Evolutionary conservation across 139 green algal species (phyloP).

Genomic region (Haematococcus lacustris): DNA sequence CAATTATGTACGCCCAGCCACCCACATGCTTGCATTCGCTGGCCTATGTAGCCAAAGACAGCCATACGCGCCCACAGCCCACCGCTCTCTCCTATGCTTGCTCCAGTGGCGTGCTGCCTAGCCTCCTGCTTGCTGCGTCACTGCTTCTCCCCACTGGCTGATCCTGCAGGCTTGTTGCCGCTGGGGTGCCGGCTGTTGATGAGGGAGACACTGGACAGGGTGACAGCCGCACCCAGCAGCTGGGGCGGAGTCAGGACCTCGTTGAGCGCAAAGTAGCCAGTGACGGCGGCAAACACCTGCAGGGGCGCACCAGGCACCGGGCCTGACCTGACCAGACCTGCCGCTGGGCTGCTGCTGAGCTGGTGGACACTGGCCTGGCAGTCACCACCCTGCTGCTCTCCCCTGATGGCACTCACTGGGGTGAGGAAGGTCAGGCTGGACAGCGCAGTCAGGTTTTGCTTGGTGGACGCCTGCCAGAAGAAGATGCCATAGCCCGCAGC

Average conservation of each 20-base stretch:
- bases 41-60: no score
- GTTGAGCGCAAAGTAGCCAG: slow-evolving; percentile 68
- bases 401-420: slow-evolving; percentile 92
- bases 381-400: no score
- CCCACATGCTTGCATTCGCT: no score
- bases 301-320: no score
- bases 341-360: no score
- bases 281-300: slow-evolving; percentile 33
- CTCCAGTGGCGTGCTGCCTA: no score
- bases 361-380: no score
- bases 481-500: slow-evolving; percentile 85
- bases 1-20: no score
- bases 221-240: slow-evolving; percentile 77
- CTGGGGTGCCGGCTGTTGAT: slow-evolving; percentile 31
- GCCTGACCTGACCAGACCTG: no score
- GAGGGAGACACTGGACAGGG: slow-evolving; percentile 72
- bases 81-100: no score
- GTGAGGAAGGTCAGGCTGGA: slow-evolving; percentile 94
- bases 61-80: no score
- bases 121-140: background rate
- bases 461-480: slow-evolving; percentile 67
- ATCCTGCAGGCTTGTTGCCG: background rate
- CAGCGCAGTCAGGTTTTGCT: slow-evolving; percentile 82
- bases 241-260: slow-evolving; percentile 82
- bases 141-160: background rate